Evolutionary conservation across 2,329 filamentous ascomycete species (phyloP), one percentile per base, ranked within the genome.

Genomic region (Cordyceps cateniannulata): DNA sequence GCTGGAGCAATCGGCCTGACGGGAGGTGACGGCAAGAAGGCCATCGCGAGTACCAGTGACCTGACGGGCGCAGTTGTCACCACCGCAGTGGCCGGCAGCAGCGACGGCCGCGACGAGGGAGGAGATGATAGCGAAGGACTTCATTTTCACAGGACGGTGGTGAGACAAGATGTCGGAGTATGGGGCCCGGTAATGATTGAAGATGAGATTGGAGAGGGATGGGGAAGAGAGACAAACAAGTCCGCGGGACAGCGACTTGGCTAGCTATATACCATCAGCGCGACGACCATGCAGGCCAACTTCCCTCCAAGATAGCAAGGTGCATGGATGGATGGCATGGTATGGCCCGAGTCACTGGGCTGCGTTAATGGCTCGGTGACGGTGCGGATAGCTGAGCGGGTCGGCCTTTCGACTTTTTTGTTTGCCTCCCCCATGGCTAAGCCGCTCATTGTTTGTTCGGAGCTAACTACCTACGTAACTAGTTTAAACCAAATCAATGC

Each of bases 1-100:
- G 68, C 69, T 76, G 59, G 72, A 68, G 69, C 76, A 78, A 68
- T 75, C 72, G 65, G 71, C 69, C 64, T 73, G 68, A 66, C 76
- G 75, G 38, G 68, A 67, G 45, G 68, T 67, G 40, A 73, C 60
- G 61, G 73, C 67, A 25, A 65, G 62, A 57, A 77, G 71, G 42
- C 74, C 74, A 20, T 63, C 66, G 25, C 75, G 71, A 59, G 76
- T 78, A 62, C 76, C 76, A 47, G 76, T 78, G 63, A 79, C 73
- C 62, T 76, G 73, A 53, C 76, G 75, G 70, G 76, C 76, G 72
- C 77, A 79, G 72, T 78, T 79, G 72, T 79, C 75, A 66, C 72
- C 75, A 63, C 69, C 64, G 68, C 74, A 77, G 61, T 63, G 67
- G 66, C 68, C 67, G 60, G 72, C 75, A 53, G 74, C 65, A 65